phyloP scores from a whole-genome alignment of 2,329 filamentous ascomycete genomes.

The Drechslera avenae region DNA sequence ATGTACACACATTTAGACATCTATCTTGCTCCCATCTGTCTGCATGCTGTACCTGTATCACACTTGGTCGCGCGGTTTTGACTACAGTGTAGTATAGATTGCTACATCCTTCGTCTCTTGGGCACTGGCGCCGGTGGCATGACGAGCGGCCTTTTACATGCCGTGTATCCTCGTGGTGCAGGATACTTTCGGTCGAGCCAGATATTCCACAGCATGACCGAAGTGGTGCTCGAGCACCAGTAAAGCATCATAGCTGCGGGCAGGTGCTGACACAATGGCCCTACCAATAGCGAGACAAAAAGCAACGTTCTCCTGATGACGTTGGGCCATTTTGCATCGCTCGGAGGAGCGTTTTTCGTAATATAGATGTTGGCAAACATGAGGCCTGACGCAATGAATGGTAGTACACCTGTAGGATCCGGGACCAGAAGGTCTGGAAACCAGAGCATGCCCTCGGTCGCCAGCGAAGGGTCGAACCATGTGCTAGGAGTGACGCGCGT shows the following conservation, averaged over 20 bases:
- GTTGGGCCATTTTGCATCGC: conserved; percentile 19
- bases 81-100: not conserved
- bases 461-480: conserved; percentile 57
- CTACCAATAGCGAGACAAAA: conserved; percentile 39
- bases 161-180: conserved; percentile 25
- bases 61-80: not conserved
- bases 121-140: conserved; percentile 18
- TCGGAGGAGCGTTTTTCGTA: conserved; percentile 27
- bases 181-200: conserved; percentile 43
- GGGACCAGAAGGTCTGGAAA: conserved; percentile 61
- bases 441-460: conserved; percentile 65
- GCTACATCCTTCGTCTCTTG: conserved; percentile 11
- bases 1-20: not conserved
- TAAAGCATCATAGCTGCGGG: conserved; percentile 53
- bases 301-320: conserved; percentile 34
- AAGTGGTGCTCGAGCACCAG: conserved; percentile 43
- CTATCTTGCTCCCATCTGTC: too few relatives aligned
- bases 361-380: conserved; percentile 56
- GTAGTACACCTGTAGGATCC: conserved; percentile 59
- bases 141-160: conserved; percentile 38
- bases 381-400: conserved; percentile 54
- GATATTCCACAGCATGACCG: conserved; percentile 41
- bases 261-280: conserved; percentile 41
- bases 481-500: conserved; percentile 14
- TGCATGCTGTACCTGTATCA: too few relatives aligned